phyloP scores from a whole-genome alignment of 257 asterid genomes.

The Fraxinus cuspidata region DNA sequence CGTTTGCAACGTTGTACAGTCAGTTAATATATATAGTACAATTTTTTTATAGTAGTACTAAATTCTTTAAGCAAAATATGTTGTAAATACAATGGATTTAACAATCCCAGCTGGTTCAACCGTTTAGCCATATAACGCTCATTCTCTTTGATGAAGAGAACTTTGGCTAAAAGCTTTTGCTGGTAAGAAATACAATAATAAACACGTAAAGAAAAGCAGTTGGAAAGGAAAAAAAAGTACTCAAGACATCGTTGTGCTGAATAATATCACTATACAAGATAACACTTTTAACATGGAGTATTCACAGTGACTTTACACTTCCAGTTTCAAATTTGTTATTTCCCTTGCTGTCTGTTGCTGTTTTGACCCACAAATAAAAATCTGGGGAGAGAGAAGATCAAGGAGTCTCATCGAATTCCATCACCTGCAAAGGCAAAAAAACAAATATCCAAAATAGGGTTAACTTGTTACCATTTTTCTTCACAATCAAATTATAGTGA shows the following conservation, averaged over 20 bases:
- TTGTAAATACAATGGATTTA: background rate
- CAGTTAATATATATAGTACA: too few relatives aligned
- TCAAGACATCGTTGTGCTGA: background rate
- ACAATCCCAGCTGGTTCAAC: background rate
- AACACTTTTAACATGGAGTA: background rate
- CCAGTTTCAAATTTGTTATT: background rate
- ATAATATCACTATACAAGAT: background rate
- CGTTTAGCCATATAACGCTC: background rate
- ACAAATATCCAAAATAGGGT: background rate
- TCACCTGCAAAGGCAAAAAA: background rate
- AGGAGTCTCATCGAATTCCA: slow-evolving; percentile 9
- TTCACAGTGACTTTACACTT: slow-evolving; percentile 3
- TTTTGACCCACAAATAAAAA: background rate
- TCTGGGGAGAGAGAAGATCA: background rate
- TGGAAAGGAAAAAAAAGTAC: background rate
- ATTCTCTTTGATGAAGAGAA: background rate
- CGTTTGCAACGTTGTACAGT: too few relatives aligned
- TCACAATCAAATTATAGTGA: background rate
- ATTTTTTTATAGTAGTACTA: background rate
- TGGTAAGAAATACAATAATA: background rate
- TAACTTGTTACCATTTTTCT: background rate
- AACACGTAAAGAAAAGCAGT: background rate
- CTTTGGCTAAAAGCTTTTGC: background rate
- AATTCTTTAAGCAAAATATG: background rate
- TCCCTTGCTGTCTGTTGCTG: background rate